Evolutionary conservation across 805 yeast genomes (phyloP), one percentile per base, ranked within the genome.

Genomic region (Candida silvicultrix): DNA sequence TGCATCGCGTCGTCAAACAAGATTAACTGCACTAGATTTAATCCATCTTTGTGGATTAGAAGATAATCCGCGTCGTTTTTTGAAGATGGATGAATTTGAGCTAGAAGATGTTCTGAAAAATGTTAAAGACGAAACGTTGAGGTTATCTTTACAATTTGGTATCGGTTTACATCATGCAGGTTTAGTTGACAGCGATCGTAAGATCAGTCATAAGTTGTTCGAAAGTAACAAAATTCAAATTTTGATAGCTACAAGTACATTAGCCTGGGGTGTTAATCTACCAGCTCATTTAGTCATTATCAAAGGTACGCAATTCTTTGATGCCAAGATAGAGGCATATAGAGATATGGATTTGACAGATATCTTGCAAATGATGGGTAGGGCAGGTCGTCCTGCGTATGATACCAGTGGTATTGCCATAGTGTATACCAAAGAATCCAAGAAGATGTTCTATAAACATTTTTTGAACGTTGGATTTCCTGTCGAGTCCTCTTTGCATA

Each of bases 351-450:
- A 97, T 2, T 87, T 94, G 31, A 85, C 97, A 0, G 99, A 94
- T 67, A 96, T 94, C 39, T 82, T 95, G 47, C 99, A 94, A 70
- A 94, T 94, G 61, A 94, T 94, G 71, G 99, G 99, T 56, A 85
- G 99, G 70, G 99, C 99, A 18, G 99, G 99, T 66, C 81, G 99
- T 66, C 99, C 99, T 1, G 98, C 95, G 54, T 94, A 81, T 63
- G 96, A 94, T 53, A 80, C 80, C 41, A 83, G 78, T 60, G 99
- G 99, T 71, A 87, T 89, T 10, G 98, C 98, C 66, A 82, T 89
- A 36, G 73, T 95, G 28, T 83, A 92, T 62, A 94, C 99, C 0
- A 74, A 94, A 0, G 74, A 76, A 47, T 97, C 92, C 51, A 73
- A 80, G 44, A 68, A 94, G 39, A 92, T 87, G 60, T 96, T 89